Conservation (phyloP, 257 asterid species). For the Solanum etuberosum region DNA sequence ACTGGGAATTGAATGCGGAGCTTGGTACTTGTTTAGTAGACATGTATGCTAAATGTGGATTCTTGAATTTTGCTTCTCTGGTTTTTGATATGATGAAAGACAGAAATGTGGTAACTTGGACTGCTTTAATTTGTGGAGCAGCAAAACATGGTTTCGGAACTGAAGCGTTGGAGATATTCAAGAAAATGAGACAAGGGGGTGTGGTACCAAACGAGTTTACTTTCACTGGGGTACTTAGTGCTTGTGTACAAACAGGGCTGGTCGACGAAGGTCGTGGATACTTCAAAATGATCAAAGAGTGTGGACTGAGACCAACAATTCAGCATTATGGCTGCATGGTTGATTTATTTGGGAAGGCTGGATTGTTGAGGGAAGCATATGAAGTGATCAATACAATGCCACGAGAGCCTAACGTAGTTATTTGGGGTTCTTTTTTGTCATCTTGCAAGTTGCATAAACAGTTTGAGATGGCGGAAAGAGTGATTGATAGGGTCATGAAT, state of each 20-base stretch:
- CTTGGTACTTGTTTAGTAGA: slow-evolving; percentile 44
- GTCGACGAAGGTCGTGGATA: slow-evolving; percentile 55
- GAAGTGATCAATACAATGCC: slow-evolving; percentile 41
- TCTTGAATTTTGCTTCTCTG: slow-evolving; percentile 28
- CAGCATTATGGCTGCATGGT: slow-evolving; percentile 75
- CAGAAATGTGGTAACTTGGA: slow-evolving; percentile 46
- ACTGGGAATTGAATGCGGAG: slow-evolving; percentile 38
- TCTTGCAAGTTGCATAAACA: slow-evolving; percentile 52
- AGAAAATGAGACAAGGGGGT: slow-evolving; percentile 33
- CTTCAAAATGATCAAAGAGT: slow-evolving; percentile 35
- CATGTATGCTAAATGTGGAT: slow-evolving; percentile 61
- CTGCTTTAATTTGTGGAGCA: slow-evolving; percentile 52
- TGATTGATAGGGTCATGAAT: slow-evolving; percentile 35
- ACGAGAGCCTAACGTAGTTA: slow-evolving; percentile 36
- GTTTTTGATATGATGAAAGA: slow-evolving; percentile 27
- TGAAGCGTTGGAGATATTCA: slow-evolving; percentile 37
- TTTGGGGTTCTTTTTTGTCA: slow-evolving; percentile 63
- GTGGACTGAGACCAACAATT: slow-evolving; percentile 35
- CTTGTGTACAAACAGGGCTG: slow-evolving; percentile 48
- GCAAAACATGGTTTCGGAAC: slow-evolving; percentile 35
- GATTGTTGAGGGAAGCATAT: slow-evolving; percentile 49
- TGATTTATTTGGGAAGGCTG: slow-evolving; percentile 57
- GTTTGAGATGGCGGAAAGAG: slow-evolving; percentile 47
- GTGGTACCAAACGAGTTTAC: slow-evolving; percentile 53
- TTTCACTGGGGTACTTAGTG: slow-evolving; percentile 54